phyloP scores from a whole-genome alignment of 2,329 filamentous ascomycete genomes.

The Tolypocladium inflatum region DNA sequence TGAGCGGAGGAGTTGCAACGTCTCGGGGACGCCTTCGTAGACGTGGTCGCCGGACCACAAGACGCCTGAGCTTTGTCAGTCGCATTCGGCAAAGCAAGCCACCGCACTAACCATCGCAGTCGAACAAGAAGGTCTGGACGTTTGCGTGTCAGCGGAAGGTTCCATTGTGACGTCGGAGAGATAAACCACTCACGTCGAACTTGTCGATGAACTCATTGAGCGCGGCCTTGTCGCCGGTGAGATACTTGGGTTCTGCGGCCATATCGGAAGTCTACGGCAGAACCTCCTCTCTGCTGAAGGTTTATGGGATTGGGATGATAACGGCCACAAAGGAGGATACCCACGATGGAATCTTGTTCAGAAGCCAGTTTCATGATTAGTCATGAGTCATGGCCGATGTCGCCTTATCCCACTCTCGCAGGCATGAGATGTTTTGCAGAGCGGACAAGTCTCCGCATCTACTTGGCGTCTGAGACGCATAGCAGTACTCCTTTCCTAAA shows the following conservation, averaged over 20 bases:
- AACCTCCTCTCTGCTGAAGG: neutral
- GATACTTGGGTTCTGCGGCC: constrained; percentile 41
- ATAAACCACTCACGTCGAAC: constrained; percentile 70
- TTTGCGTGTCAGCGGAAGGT: constrained; percentile 24
- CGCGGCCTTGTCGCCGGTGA: constrained; percentile 69
- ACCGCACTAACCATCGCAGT: constrained; percentile 74
- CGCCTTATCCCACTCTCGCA: neutral
- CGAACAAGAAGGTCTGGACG: constrained; percentile 71
- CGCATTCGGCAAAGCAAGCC: neutral
- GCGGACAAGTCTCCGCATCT: neutral
- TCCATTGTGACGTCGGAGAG: no score
- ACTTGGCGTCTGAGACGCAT: neutral
- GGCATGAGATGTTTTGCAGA: neutral
- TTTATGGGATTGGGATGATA: neutral
- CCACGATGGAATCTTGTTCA: neutral
- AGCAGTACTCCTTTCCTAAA: neutral
- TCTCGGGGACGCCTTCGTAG: constrained; percentile 78
- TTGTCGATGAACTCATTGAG: constrained; percentile 78
- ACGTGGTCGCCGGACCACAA: constrained; percentile 93
- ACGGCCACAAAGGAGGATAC: neutral
- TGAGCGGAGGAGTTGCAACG: constrained; percentile 69
- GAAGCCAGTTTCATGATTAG: neutral
- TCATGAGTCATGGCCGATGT: neutral
- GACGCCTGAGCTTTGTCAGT: constrained; percentile 51
- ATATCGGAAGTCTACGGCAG: constrained; percentile 6